Evolutionary conservation across 2,329 filamentous ascomycete species (phyloP).

Genomic region (Periconia digitata): DNA sequence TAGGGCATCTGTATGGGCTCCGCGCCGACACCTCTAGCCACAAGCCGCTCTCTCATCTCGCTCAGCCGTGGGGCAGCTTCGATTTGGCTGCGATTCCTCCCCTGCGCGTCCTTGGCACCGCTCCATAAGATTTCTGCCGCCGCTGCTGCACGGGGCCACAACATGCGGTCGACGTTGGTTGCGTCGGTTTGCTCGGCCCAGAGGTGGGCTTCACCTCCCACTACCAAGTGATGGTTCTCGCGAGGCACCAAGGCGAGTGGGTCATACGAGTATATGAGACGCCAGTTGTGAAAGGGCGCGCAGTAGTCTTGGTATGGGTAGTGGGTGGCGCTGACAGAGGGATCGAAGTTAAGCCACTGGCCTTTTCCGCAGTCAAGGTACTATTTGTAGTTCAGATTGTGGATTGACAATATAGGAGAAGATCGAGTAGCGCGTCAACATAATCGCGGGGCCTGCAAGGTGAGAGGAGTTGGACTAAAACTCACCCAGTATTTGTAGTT

Average conservation of each 20-base stretch:
- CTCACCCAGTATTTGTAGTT: constrained; percentile 75
- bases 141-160: constrained; percentile 77
- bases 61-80: constrained; percentile 69
- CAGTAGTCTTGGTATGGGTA: constrained; percentile 83
- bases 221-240: constrained; percentile 65
- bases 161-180: constrained; percentile 70
- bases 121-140: constrained; percentile 82
- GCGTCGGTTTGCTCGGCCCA: constrained; percentile 80
- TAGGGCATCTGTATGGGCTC: constrained; percentile 71
- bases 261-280: constrained; percentile 77
- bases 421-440: neutral
- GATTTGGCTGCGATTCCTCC: constrained; percentile 70
- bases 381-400: constrained; percentile 41
- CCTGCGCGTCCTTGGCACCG: constrained; percentile 64
- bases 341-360: constrained; percentile 73
- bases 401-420: neutral
- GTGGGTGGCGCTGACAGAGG: constrained; percentile 52
- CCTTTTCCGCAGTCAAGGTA: constrained; percentile 84
- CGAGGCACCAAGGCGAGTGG: constrained; percentile 67
- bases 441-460: no score
- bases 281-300: constrained; percentile 77
- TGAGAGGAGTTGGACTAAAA: no score
- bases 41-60: constrained; percentile 75
- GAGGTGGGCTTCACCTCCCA: constrained; percentile 80
- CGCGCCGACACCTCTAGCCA: constrained; percentile 66